A percentile compares a stretch with the other conserved stretches of the same genome.
Conservation (phyloP, 441 rosid genomes). For the Populus hybrid region DNA sequence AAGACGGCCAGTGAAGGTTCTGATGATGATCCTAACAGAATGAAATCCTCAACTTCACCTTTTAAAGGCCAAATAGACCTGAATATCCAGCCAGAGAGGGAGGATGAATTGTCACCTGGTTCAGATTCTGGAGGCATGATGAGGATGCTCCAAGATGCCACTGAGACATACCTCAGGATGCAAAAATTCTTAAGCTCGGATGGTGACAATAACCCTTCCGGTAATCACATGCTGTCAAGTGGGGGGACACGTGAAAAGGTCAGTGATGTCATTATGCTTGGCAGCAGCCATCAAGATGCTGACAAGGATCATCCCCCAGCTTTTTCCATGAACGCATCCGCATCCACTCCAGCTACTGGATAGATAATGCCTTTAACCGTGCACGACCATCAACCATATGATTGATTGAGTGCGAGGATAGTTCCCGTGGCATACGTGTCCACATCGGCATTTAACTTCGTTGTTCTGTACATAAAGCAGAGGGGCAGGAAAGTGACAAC, state of each 20-base stretch:
- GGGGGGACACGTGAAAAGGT: conserved; percentile 27
- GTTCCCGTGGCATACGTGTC: conserved; percentile 18
- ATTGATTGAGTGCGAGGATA: background rate
- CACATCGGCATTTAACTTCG: conserved; percentile 18
- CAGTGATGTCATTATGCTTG: conserved; percentile 10
- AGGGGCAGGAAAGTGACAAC: conserved; percentile 22
- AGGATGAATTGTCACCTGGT: conserved; percentile 67
- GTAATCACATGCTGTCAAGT: conserved; percentile 20
- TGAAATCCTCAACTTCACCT: conserved; percentile 47
- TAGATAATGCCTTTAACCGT: conserved; percentile 12
- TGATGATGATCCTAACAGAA: conserved; percentile 42
- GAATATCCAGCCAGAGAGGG: conserved; percentile 88
- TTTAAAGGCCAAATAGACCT: conserved; percentile 82
- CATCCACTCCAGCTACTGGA: conserved; percentile 37
- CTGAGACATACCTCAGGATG: conserved; percentile 37
- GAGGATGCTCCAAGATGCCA: conserved; percentile 47
- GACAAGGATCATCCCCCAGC: conserved; percentile 26
- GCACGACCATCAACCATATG: conserved; percentile 3
- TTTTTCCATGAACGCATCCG: conserved; percentile 25
- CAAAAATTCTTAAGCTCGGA: conserved; percentile 33
- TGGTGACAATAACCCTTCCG: conserved; percentile 23
- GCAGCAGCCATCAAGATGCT: conserved; percentile 30
- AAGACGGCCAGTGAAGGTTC: conserved; percentile 41
- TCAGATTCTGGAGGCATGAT: conserved; percentile 45
- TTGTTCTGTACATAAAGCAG: conserved; percentile 39